Conservation (phyloP, 1,139 yeast species). For the Pichiaceae sp. region DNA sequence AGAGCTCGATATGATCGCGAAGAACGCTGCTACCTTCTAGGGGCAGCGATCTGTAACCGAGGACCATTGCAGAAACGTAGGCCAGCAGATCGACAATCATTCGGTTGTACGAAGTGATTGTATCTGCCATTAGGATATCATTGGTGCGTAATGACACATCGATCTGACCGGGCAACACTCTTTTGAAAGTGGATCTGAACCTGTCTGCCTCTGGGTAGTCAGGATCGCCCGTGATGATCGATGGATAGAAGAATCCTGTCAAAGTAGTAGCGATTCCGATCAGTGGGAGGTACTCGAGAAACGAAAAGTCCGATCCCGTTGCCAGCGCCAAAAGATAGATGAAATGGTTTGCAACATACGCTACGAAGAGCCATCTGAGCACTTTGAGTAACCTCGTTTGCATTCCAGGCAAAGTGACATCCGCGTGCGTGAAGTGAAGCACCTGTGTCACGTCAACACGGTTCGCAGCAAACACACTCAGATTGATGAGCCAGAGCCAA, state of each 20-base stretch:
- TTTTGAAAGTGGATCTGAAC: constrained; percentile 37
- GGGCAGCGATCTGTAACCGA: constrained; percentile 27
- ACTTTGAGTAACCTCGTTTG: constrained; percentile 16
- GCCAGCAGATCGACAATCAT: constrained; percentile 63
- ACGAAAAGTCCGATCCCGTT: constrained; percentile 9
- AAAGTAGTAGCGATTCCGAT: constrained; percentile 14
- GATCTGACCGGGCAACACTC: constrained; percentile 51
- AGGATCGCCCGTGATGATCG: constrained; percentile 2
- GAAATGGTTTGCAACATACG: constrained; percentile 22
- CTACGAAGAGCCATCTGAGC: constrained; percentile 20
- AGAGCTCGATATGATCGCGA: constrained; percentile 18
- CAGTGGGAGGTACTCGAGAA: constrained; percentile 20
- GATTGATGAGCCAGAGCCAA: constrained; percentile 42
- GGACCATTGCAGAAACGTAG: constrained; percentile 33
- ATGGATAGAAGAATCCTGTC: constrained; percentile 12
- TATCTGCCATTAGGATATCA: constrained; percentile 75
- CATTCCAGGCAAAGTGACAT: constrained; percentile 11
- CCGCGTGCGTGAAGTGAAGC: constrained; percentile 24
- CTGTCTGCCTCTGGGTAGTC: constrained; percentile 34
- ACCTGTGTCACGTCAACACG: constrained; percentile 34
- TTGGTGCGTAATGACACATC: constrained; percentile 57
- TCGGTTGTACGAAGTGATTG: constrained; percentile 69
- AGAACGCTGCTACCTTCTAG: constrained; percentile 12
- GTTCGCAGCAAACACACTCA: constrained; percentile 27
- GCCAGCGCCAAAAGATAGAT: constrained; percentile 15